Conservation (phyloP, 305 asterid species). For the Lippia alba region DNA sequence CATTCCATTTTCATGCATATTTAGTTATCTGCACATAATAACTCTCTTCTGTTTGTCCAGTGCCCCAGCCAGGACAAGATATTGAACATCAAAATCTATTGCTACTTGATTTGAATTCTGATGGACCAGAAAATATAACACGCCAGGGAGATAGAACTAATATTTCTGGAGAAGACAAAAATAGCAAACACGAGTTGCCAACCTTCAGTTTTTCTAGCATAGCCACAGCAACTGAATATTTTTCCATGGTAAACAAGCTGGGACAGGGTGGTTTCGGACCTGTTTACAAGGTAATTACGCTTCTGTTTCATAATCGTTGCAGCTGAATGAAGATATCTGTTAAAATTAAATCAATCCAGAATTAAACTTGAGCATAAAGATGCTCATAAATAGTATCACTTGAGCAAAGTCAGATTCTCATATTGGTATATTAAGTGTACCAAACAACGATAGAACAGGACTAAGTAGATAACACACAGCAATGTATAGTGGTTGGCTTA, state of each 20-base stretch:
- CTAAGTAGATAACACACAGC: too few relatives aligned
- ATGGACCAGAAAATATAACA: neutral
- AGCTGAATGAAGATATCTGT: too few relatives aligned
- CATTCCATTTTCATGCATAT: neutral
- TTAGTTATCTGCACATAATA: neutral
- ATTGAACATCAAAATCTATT: constrained; percentile 27
- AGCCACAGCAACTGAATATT: constrained; percentile 34
- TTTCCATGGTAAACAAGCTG: constrained; percentile 38
- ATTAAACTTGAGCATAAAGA: too few relatives aligned
- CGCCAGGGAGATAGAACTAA: neutral
- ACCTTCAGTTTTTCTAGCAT: constrained; percentile 37
- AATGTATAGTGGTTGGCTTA: too few relatives aligned
- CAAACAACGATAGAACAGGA: too few relatives aligned
- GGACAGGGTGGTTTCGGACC: constrained; percentile 55
- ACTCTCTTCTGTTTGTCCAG: neutral
- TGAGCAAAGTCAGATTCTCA: too few relatives aligned
- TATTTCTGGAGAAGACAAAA: neutral
- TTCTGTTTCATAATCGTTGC: too few relatives aligned
- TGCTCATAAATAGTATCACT: too few relatives aligned
- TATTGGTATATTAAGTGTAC: too few relatives aligned
- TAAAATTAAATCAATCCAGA: too few relatives aligned
- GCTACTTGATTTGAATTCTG: constrained; percentile 31
- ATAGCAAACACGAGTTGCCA: constrained; percentile 31
- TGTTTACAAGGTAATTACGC: constrained; percentile 40
- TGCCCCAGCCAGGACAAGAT: too few relatives aligned